Conservation (phyloP, 1,284 basidiomycete genomes). For the Peniophora sp. region DNA sequence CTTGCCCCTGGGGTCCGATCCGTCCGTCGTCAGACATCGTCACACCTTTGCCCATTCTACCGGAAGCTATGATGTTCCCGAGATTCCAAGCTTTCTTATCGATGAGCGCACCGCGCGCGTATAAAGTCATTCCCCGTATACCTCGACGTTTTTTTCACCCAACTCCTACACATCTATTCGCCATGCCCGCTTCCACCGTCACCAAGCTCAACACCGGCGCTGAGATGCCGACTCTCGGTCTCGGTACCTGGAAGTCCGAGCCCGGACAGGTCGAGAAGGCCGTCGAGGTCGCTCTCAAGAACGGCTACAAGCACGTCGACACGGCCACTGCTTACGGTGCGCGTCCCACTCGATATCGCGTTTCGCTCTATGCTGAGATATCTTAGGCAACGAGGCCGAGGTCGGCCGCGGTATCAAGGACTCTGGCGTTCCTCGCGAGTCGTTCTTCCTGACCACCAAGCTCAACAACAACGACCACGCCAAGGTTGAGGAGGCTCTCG, state of each 20-base stretch:
- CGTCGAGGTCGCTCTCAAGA: conserved; percentile 64
- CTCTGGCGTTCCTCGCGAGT: conserved; percentile 57
- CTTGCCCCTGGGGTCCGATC: too few species aligned
- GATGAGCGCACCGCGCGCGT: not conserved
- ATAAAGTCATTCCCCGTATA: not conserved
- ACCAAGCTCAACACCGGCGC: conserved; percentile 65
- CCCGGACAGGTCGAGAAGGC: conserved; percentile 59
- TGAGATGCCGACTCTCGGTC: conserved; percentile 67
- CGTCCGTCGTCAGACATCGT: too few species aligned
- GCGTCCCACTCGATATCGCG: conserved; percentile 3
- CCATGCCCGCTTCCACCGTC: conserved; percentile 9
- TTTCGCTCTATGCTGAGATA: not conserved
- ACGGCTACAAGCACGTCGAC: conserved; percentile 73
- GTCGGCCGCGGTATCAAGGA: conserved; percentile 77
- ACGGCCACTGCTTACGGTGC: conserved; percentile 40
- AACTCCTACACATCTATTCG: not conserved
- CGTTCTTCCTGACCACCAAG: conserved; percentile 74
- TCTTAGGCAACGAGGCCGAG: conserved; percentile 48
- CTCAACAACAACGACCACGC: conserved; percentile 68
- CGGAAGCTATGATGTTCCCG: too few species aligned
- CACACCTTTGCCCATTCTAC: too few species aligned
- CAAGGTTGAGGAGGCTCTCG: conserved; percentile 56
- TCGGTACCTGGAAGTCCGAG: conserved; percentile 77
- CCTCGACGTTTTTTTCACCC: not conserved
- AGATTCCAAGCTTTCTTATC: too few species aligned